Evolutionary conservation across 2,329 filamentous ascomycete species (phyloP).

Genomic region (Hypoxylon sp.): DNA sequence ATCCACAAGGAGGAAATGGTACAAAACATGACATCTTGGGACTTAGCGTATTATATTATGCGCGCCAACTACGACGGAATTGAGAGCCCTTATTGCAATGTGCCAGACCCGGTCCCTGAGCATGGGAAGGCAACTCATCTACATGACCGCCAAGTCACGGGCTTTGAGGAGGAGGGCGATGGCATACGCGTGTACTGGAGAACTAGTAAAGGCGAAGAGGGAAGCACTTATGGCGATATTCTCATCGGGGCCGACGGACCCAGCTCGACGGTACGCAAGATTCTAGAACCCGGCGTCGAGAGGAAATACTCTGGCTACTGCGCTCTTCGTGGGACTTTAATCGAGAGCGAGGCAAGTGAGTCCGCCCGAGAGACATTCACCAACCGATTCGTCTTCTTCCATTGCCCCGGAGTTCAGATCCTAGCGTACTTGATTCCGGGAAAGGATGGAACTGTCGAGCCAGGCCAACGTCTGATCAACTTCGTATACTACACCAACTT

Average conservation of each 20-base stretch:
- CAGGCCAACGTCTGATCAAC: constrained; percentile 60
- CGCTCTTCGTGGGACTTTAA: constrained; percentile 60
- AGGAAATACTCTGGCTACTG: constrained; percentile 59
- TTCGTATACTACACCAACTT: constrained; percentile 64
- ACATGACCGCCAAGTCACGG: constrained; percentile 55
- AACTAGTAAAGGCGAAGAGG: constrained; percentile 53
- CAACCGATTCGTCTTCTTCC: constrained; percentile 60
- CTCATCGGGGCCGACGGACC: constrained; percentile 63
- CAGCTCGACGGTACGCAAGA: constrained; percentile 57
- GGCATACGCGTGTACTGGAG: constrained; percentile 54
- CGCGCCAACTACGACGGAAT: constrained; percentile 62
- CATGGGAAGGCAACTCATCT: constrained; percentile 53
- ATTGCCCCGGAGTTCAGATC: constrained; percentile 57
- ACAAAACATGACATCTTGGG: constrained; percentile 65
- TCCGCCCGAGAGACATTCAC: constrained; percentile 54
- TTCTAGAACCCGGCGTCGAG: constrained; percentile 52
- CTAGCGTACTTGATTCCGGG: constrained; percentile 61
- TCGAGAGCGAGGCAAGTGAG: constrained; percentile 57
- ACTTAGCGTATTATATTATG: constrained; percentile 61
- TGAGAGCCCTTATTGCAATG: constrained; percentile 53
- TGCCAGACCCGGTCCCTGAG: constrained; percentile 45
- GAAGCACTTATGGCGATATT: constrained; percentile 55
- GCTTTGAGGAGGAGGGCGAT: constrained; percentile 48
- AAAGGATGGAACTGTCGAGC: constrained; percentile 56
- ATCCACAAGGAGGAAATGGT: constrained; percentile 54